Percentiles rank a stretch among this genome's conserved stretches.
Evolutionary conservation across 1,284 basidiomycete genomes (phyloP).

Genomic region (Heterobasidion irregulare): DNA sequence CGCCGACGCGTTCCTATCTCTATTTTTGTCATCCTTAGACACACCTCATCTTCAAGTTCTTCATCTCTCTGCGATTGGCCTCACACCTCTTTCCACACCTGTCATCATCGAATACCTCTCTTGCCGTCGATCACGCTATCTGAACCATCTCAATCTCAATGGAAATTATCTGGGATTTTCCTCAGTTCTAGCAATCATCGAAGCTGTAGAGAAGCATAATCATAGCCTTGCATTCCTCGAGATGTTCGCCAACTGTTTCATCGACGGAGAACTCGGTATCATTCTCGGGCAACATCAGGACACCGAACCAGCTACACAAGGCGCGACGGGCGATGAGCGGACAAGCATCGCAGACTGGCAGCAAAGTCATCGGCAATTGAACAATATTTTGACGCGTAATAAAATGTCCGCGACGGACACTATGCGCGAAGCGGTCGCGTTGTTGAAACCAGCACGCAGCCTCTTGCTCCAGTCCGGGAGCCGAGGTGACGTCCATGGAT

Average conservation of each 20-base stretch:
- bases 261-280: neutral
- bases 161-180: constrained; percentile 44
- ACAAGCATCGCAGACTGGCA: neutral
- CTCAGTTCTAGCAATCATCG: constrained; percentile 35
- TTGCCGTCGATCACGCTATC: constrained; percentile 37
- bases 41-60: constrained; percentile 42
- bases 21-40: constrained; percentile 39
- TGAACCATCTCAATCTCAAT: constrained; percentile 43
- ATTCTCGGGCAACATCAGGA: neutral
- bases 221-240: constrained; percentile 43
- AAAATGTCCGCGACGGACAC: neutral
- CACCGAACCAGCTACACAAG: neutral
- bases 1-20: constrained; percentile 40
- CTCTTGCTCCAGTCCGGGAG: neutral
- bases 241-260: constrained; percentile 35
- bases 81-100: constrained; percentile 37
- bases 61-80: constrained; percentile 42
- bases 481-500: constrained; percentile 4
- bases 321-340: neutral
- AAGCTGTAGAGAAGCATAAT: constrained; percentile 37
- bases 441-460: neutral
- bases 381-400: neutral
- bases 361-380: neutral
- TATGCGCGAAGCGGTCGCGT: neutral
- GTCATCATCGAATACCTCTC: constrained; percentile 40